Evolutionary conservation across 495 filamentous ascomycete species (phyloP).

Genomic region (Aspergillus bridgeri): DNA sequence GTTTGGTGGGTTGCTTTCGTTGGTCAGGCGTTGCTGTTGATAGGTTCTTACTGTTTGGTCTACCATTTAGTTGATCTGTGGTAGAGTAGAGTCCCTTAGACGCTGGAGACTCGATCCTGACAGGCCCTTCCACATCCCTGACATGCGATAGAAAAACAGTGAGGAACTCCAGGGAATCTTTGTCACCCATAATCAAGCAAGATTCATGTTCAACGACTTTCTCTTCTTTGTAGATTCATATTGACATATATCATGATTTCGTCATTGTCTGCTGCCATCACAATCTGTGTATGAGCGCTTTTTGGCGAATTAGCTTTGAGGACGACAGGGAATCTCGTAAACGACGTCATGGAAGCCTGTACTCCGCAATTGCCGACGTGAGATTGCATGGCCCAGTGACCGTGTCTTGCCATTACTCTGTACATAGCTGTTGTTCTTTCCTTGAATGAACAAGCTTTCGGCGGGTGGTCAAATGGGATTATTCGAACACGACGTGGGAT

Average conservation of each 20-base stretch:
- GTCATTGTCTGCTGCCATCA: background rate
- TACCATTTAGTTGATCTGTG: too few relatives aligned
- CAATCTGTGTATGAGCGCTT: too few relatives aligned
- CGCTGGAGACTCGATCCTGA: background rate
- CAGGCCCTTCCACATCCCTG: background rate
- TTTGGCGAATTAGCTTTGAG: too few relatives aligned
- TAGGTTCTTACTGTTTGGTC: too few relatives aligned
- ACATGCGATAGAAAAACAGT: background rate
- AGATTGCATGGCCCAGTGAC: too few relatives aligned
- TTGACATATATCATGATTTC: background rate
- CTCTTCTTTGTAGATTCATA: background rate
- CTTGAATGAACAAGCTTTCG: background rate
- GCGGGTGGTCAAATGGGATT: background rate
- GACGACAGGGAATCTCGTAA: background rate
- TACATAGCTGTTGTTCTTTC: too few relatives aligned
- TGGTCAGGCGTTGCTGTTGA: too few relatives aligned
- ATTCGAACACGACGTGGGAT: too few relatives aligned
- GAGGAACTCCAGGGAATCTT: too few relatives aligned
- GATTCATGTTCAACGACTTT: background rate
- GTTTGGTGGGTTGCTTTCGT: too few relatives aligned
- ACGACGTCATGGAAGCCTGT: background rate
- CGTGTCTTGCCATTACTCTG: too few relatives aligned
- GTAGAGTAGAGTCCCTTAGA: background rate
- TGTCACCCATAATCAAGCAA: background rate
- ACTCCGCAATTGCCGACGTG: too few relatives aligned